Evolutionary conservation across 257 asterid species (phyloP).

Genomic region (Solanum boliviense): DNA sequence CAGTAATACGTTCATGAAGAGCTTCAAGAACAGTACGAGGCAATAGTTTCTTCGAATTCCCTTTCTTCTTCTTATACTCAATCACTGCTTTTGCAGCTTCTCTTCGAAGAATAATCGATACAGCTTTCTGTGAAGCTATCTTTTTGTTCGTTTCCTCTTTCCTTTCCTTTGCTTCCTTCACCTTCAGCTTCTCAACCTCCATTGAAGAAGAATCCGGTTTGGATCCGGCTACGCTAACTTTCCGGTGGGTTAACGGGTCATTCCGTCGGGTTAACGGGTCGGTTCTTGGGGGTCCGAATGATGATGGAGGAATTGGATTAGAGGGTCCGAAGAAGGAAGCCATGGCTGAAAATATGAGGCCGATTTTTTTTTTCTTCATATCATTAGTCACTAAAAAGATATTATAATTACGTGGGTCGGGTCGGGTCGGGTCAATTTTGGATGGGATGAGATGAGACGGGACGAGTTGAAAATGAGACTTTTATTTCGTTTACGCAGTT

Average conservation of each 20-base stretch:
- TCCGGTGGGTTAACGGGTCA: background rate
- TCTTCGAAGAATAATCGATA: conserved; percentile 70
- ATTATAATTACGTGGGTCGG: background rate
- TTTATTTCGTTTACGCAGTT: no score
- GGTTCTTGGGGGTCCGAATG: background rate
- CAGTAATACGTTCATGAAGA: conserved; percentile 87
- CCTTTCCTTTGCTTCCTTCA: conserved; percentile 41
- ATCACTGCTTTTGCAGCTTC: conserved; percentile 83
- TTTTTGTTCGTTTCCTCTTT: conserved; percentile 65
- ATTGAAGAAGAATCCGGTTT: conserved; percentile 3
- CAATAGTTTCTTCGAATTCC: conserved; percentile 52
- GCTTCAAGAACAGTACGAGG: conserved; percentile 82
- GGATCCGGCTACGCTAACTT: background rate
- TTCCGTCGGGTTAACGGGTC: background rate
- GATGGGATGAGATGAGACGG: fast-evolving
- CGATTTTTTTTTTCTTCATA: background rate
- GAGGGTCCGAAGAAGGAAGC: background rate
- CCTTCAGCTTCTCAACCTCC: conserved; percentile 27
- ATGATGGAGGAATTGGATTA: background rate
- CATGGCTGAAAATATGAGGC: background rate
- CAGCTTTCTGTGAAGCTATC: conserved; percentile 78
- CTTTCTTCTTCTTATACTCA: conserved; percentile 51
- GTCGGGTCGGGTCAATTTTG: no score
- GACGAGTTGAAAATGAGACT: no score
- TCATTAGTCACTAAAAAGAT: background rate